phyloP scores from a whole-genome alignment of 495 filamentous ascomycete species.

The Hyphodiscus hymeniophilus region DNA sequence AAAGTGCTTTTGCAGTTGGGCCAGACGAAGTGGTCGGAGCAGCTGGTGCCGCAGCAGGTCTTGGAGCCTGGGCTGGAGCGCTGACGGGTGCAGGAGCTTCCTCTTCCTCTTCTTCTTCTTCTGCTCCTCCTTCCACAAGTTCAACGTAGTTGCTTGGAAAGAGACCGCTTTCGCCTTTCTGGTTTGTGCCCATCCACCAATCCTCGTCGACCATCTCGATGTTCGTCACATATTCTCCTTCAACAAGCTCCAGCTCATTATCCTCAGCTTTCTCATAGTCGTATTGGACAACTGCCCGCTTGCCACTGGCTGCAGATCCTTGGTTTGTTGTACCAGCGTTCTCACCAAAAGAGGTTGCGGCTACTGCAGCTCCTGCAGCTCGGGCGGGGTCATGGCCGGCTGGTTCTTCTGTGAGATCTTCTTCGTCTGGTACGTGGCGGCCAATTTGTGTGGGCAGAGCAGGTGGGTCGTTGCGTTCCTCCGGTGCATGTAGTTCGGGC shows the following conservation, averaged over 20 bases:
- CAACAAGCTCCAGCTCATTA: constrained; percentile 87
- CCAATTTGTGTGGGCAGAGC: constrained; percentile 50
- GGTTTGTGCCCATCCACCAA: constrained; percentile 95
- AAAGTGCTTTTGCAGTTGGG: constrained; percentile 72
- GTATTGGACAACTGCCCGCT: constrained; percentile 74
- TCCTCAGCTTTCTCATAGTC: constrained; percentile 97
- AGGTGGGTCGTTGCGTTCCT: constrained; percentile 28
- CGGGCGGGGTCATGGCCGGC: constrained; percentile 55
- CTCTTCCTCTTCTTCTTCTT: constrained; percentile 22
- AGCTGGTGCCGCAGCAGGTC: constrained; percentile 13
- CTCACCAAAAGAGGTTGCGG: constrained; percentile 30
- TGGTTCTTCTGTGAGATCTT: constrained; percentile 56
- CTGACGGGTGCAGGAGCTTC: constrained; percentile 22
- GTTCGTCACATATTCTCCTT: constrained; percentile 85
- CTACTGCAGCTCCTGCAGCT: constrained; percentile 34
- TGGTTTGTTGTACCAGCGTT: constrained; percentile 18
- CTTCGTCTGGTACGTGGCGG: constrained; percentile 50
- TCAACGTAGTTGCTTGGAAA: constrained; percentile 98
- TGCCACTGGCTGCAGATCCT: constrained; percentile 35
- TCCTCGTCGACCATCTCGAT: constrained; percentile 97
- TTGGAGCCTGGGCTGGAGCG: constrained; percentile 24
- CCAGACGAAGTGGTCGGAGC: constrained; percentile 33
- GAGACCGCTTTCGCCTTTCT: constrained; percentile 69
- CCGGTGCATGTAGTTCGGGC: constrained; percentile 41
- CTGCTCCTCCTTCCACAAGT: constrained; percentile 47